phyloP scores from a whole-genome alignment of 1,284 basidiomycete genomes.

The Apiotrichum veenhuisii region DNA sequence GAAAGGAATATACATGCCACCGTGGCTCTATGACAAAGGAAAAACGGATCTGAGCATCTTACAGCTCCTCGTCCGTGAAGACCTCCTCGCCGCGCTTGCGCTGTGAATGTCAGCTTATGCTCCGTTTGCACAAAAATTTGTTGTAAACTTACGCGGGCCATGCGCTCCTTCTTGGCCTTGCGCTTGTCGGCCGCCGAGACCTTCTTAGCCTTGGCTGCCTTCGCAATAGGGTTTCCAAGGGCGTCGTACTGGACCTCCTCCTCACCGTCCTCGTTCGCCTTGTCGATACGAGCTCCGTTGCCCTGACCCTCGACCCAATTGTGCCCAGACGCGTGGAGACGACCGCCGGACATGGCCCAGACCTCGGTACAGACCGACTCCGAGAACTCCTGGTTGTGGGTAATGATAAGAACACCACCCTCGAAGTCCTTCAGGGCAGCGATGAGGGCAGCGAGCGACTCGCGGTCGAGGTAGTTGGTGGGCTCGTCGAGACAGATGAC shows the following conservation, averaged over 20 bases:
- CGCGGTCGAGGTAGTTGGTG: conserved; percentile 91
- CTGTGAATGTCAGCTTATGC: no score
- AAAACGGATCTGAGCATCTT: neutral
- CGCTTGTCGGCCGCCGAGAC: conserved; percentile 71
- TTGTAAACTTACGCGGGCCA: no score
- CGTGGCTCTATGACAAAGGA: neutral
- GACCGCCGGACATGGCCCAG: conserved; percentile 84
- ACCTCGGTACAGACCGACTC: conserved; percentile 72
- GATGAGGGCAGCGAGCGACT: conserved; percentile 93
- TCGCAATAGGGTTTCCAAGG: conserved; percentile 91
- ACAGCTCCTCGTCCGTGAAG: neutral
- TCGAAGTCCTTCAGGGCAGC: conserved; percentile 94
- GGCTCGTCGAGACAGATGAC: conserved; percentile 97
- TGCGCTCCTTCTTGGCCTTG: conserved; percentile 92
- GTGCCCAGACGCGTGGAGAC: conserved; percentile 89
- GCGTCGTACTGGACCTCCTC: conserved; percentile 89
- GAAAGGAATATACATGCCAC: conserved; percentile 1
- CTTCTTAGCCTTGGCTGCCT: conserved; percentile 77
- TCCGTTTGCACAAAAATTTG: no score
- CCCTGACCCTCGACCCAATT: conserved; percentile 94
- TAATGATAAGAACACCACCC: conserved; percentile 94
- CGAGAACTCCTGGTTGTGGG: conserved; percentile 96
- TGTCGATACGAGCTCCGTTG: conserved; percentile 80
- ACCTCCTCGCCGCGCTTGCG: conserved; percentile 53
- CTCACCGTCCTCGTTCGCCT: conserved; percentile 66